A percentile compares a stretch with the other conserved stretches of the same genome.
Conservation (phyloP, 2,329 filamentous ascomycete species). For the Elsinoe australis region DNA sequence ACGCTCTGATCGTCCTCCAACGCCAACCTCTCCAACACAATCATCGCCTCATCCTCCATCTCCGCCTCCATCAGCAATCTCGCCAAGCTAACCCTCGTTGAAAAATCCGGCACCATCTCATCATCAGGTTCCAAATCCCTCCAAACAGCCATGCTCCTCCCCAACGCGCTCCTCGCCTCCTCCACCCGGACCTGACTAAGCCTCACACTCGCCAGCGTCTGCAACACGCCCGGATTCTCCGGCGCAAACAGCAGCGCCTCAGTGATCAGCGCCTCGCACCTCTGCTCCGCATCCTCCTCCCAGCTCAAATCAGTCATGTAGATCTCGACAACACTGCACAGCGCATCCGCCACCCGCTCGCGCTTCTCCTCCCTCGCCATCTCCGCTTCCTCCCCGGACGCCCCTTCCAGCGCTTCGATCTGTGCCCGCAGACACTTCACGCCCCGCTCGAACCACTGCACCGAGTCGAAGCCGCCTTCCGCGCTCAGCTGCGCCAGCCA, state of each 20-base stretch:
- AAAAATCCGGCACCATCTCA: constrained; percentile 71
- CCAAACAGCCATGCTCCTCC: constrained; percentile 76
- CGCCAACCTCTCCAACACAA: constrained; percentile 75
- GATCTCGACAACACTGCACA: constrained; percentile 90
- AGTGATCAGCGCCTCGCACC: constrained; percentile 81
- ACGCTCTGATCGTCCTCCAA: constrained; percentile 89
- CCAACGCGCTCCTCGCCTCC: constrained; percentile 72
- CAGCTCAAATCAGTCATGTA: constrained; percentile 97
- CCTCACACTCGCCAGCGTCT: constrained; percentile 87
- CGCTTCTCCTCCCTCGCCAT: constrained; percentile 58
- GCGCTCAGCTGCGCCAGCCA: constrained; percentile 85
- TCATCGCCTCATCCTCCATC: constrained; percentile 75
- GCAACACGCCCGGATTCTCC: constrained; percentile 76
- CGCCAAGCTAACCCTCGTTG: constrained; percentile 73
- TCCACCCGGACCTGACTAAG: constrained; percentile 76
- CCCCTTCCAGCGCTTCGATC: constrained; percentile 55
- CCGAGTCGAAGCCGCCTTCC: constrained; percentile 52
- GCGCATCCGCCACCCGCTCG: constrained; percentile 75
- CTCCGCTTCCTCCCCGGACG: constrained; percentile 28
- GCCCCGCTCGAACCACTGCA: constrained; percentile 58
- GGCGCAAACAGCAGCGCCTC: constrained; percentile 83
- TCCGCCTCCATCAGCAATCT: constrained; percentile 84
- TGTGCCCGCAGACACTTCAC: constrained; percentile 63
- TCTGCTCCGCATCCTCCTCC: constrained; percentile 82
- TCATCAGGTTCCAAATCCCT: constrained; percentile 66